Evolutionary conservation across 257 asterid species (phyloP).

Genomic region (Solanum piurae): DNA sequence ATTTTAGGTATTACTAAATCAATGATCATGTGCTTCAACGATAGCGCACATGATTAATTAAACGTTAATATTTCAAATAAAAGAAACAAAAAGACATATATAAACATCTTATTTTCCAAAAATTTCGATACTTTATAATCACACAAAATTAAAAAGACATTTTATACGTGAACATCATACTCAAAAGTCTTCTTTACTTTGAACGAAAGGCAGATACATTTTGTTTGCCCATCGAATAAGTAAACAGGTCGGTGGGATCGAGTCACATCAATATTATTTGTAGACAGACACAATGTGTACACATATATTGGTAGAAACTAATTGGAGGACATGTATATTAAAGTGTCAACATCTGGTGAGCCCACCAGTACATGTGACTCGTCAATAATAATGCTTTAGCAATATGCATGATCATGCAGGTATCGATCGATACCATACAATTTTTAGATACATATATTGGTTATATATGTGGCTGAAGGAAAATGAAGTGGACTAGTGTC

Average conservation of each 20-base stretch:
- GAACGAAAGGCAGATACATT: too few species aligned
- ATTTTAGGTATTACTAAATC: neutral
- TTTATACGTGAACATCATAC: too few species aligned
- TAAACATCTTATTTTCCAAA: neutral
- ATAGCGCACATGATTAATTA: neutral
- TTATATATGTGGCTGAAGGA: neutral
- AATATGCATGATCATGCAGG: neutral
- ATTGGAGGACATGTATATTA: neutral
- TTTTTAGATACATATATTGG: neutral
- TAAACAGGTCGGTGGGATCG: neutral
- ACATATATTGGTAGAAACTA: neutral
- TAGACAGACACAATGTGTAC: neutral
- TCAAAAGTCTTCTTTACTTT: too few species aligned
- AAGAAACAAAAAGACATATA: neutral
- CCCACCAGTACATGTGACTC: neutral
- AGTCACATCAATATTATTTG: neutral
- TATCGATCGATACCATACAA: neutral
- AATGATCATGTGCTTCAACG: neutral
- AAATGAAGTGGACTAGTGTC: neutral
- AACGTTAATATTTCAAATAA: neutral
- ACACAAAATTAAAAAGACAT: too few species aligned
- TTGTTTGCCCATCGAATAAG: neutral
- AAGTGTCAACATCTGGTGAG: neutral
- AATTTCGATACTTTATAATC: neutral
- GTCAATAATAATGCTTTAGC: neutral